Base-by-base conservation (phyloP, 169 alveolate genomes). In the Pseudocohnilembus persalinus region DNA sequence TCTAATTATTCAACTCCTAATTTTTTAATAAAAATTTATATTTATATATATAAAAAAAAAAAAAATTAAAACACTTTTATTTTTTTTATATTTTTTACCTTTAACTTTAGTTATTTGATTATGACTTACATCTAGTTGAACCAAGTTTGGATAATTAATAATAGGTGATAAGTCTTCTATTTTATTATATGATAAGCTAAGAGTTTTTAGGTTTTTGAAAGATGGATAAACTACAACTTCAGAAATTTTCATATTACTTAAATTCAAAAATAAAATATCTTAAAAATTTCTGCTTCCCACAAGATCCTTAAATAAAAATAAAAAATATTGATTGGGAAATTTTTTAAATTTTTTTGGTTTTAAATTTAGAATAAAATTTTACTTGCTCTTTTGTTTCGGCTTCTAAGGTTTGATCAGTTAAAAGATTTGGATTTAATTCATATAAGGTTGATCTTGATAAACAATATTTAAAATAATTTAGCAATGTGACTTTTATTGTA, bases 161-260 rank as follows among this genome's bases (percentile, higher is more conserved):
- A 95, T 83, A 68, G 89, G 92, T 88, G 91, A 93, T 20, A 93
- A 89, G 35, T 85, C 81, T 77, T 90, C 83, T 0, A 95, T 91
- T 81, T 93, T 89, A 83, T 95, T 95, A 89, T 90, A 93, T 33
- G 93, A 82, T 77, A 94, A 81, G 68, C 90, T 92, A 29, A 95
- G 90, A 24, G 95, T 90, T 29, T 89, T 84, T 35, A 95, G 88
- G 82, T 89, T 91, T 0, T 81, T 84, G 26, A 94, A 89, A 6
- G 73, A 33, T 27, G 83, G 85, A 65, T 91, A 83, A 0, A 90
- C 90, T 74, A 83, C 87, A 26, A 93, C 91, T 83, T 89, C 87
- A 77, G 83, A 88, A 28, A 93, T 77, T 83, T 88, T 91, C 83
- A 91, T 93, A 76, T 84, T 89, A 77, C 89, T 91, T 73, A 93